phyloP scores from a whole-genome alignment of 2,329 filamentous ascomycete species.

The Sporothrix pseudoabietina region DNA sequence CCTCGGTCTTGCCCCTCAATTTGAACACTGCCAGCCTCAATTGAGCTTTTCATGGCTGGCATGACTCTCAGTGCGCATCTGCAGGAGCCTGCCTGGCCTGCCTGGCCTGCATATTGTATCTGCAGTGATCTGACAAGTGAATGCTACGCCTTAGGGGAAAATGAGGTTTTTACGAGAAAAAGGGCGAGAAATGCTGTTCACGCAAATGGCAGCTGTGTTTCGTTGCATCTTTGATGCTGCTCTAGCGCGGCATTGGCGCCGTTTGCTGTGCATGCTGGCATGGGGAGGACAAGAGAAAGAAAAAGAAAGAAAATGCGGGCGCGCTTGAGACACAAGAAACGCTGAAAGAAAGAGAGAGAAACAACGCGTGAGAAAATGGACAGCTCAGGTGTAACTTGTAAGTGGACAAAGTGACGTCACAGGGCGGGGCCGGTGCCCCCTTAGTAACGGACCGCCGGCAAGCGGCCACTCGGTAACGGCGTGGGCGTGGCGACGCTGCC shows the following conservation, averaged over 20 bases:
- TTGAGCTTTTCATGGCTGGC: background rate
- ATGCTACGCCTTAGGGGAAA: background rate
- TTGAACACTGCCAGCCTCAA: no score
- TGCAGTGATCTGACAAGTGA: background rate
- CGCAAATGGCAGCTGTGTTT: background rate
- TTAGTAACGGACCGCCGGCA: slow-evolving; percentile 22
- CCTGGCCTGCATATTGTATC: background rate
- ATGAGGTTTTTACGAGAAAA: slow-evolving; percentile 16
- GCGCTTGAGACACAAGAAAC: background rate
- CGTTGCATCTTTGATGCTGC: background rate
- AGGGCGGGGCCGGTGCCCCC: background rate
- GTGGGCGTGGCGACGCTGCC: slow-evolving; percentile 10
- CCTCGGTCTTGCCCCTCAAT: background rate
- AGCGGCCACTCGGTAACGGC: slow-evolving; percentile 17
- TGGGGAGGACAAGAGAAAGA: background rate
- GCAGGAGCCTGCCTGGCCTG: background rate
- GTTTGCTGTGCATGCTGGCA: background rate
- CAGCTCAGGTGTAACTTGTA: slow-evolving; percentile 2
- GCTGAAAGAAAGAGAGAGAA: background rate
- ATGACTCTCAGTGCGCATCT: background rate
- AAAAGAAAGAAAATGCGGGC: background rate
- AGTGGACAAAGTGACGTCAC: slow-evolving; percentile 23
- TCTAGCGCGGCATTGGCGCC: slow-evolving; percentile 14
- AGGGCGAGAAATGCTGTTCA: background rate
- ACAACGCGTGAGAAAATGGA: background rate